Evolutionary conservation across 2,329 filamentous ascomycete species (phyloP), one percentile per base, ranked within the genome.

Genomic region (Penicillium glabrum): DNA sequence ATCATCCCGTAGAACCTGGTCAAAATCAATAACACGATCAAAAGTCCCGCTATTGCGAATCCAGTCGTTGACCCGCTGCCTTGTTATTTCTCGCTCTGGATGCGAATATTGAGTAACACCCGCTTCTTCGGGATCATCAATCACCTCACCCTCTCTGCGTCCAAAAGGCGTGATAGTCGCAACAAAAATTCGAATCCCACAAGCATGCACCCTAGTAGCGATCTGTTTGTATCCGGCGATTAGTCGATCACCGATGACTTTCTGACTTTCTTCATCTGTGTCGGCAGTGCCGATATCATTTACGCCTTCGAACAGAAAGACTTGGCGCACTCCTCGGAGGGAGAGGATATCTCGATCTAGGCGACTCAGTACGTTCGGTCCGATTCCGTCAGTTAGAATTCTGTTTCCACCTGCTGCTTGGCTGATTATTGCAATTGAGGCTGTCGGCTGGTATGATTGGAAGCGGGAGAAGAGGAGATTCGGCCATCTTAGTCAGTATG

Each of bases 331-430:
- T 4, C 83, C 83, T 0, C 82, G 77, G 31, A 85, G 82, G 0
- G 81, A 70, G 2, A 89, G 77, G 2, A 87, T 81, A 66, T 89
- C 87, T n/a, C 86, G 80, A 66, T 87, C 82, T 59, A 89, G 80
- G 5, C 86, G 82, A 41, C 79, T 76, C 31, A 88, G 73, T 0
- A 84, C 80, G 37, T 83, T 84, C 3, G 87, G 87, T 0, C 87
- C 86, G 0, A 88, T 77, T 0, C 86, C 83, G 51, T 87, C 85
- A 10, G 75, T 73, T 1, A 89, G 79, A 2, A 89, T 79, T 0
- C 85, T 76, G 70, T 89, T 89, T n/a, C 87, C 87, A 45, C 87
- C 87, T 1, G 86, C 86, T 1, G 86, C 87, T 71, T 89, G 83
- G 73, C 89, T 89, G 60, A 81, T 77, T 13, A 89, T 72, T 13